Base-by-base conservation (phyloP, 108 stramenopile species). In the Cyclotella choctawhatcheeana region DNA sequence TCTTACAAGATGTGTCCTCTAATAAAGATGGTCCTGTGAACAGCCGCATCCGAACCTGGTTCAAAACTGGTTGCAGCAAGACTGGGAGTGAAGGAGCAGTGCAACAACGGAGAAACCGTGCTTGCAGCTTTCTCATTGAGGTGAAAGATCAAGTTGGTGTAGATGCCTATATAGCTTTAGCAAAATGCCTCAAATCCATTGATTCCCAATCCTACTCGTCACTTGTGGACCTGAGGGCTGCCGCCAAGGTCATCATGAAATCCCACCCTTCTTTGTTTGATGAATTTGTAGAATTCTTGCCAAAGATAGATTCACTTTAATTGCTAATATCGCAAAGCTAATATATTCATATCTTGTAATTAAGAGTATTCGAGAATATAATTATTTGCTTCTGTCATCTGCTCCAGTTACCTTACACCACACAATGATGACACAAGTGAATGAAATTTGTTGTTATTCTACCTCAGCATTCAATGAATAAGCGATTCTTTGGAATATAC, bases 221-320 rank as follows among this genome's bases (percentile, higher is more conserved):
- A 6, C 47, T 86, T 22, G 12, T 20, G 10, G 77, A 88, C 8
- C 47, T 88, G 12, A 85, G 81, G 33, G 74, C 74, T 20, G 33
- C 48, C 14, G 65, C 82, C n/a, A 51, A 68, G 1, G 74, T 67
- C 18, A 69, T 89, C 51, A 66, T 93, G 71, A 64, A 86, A 50
- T 69, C 81, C 4, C 82, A 88, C 56, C 82, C 86, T 18, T 56
- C 80, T 24, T 71, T 93, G 30, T 74, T 88, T 32, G 50, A 69
- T 6, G 52, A 73, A 13, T 83, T 89, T 58, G 44, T 87, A 20
- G 78, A 75, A 0, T 91, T 89, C 58, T 70, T 93, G 20, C 93
- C 92, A 13, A 65, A 81, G n/a, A 52, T 68, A 84, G 48, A 62
- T 79, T 22, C 60, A 65, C 44, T 45, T n/a, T n/a, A n/a, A n/a